A percentile compares a stretch with the other conserved stretches of the same genome.
phyloP scores from a whole-genome alignment of 2,329 filamentous ascomycete genomes.

The Fusarium pseudograminearum region DNA sequence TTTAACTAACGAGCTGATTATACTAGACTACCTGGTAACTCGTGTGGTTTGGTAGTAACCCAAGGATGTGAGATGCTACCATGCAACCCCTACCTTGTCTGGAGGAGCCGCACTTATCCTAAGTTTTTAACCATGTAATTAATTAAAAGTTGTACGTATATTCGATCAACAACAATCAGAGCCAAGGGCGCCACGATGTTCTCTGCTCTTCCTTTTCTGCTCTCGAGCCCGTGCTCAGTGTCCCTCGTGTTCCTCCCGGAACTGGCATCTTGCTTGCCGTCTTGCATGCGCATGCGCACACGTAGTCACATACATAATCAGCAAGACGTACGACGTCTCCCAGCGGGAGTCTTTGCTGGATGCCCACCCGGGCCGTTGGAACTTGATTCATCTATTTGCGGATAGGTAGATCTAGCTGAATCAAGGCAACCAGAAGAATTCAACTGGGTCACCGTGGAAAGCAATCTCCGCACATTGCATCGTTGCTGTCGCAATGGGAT shows the following conservation, averaged over 20 bases:
- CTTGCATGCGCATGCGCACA: constrained; percentile 20
- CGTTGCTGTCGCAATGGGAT: constrained; percentile 42
- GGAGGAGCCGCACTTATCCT: constrained; percentile 34
- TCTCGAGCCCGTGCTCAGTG: constrained; percentile 13
- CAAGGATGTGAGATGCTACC: constrained; percentile 7
- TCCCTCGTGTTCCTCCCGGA: constrained; percentile 33
- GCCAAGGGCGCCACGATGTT: constrained; percentile 9
- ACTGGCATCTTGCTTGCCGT: constrained; percentile 13
- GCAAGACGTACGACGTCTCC: constrained; percentile 35
- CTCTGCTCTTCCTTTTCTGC: constrained; percentile 1
- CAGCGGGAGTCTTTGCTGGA: constrained; percentile 38
- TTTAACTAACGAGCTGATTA: constrained; percentile 4
- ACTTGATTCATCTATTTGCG: constrained; percentile 42
- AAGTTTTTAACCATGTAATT: constrained; percentile 14
- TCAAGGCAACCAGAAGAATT: constrained; percentile 23
- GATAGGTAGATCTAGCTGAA: constrained; percentile 36
- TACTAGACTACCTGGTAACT: background rate
- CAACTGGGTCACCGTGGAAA: constrained; percentile 28
- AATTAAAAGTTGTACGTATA: constrained; percentile 16
- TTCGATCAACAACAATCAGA: constrained; percentile 14
- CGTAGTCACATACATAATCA: constrained; percentile 16
- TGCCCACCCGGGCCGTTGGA: constrained; percentile 43
- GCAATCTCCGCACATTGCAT: constrained; percentile 46
- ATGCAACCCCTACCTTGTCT: constrained; percentile 4
- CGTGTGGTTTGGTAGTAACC: background rate